phyloP scores from a whole-genome alignment of 805 yeast genomes.

The Spathaspora gorwiae region DNA sequence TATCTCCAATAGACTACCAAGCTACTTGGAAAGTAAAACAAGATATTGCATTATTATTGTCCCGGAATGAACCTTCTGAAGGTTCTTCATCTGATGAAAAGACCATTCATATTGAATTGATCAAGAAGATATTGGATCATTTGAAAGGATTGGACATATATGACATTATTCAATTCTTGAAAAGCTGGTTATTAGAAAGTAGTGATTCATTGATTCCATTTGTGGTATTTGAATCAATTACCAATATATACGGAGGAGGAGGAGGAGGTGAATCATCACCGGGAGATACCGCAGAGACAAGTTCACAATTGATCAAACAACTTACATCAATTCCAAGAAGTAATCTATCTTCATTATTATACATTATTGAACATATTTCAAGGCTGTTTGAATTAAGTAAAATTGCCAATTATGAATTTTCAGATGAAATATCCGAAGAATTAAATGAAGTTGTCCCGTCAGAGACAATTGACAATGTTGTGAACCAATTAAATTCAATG shows the following conservation, averaged over 20 bases:
- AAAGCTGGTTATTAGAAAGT: conserved; percentile 38
- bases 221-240: conserved; percentile 31
- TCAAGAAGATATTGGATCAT: conserved; percentile 13
- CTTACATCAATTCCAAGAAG: conserved; percentile 35
- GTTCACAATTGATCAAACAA: conserved; percentile 13
- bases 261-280: neutral
- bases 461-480: conserved; percentile 2
- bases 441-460: conserved; percentile 6
- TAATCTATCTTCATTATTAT: conserved; percentile 33
- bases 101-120: conserved; percentile 18
- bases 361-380: conserved; percentile 31
- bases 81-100: conserved; percentile 15
- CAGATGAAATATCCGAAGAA: conserved; percentile 19
- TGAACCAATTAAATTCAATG: conserved; percentile 27
- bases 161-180: conserved; percentile 26
- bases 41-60: neutral
- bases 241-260: conserved; percentile 13
- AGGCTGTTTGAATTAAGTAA: conserved; percentile 17
- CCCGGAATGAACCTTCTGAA: neutral
- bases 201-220: conserved; percentile 41
- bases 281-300: conserved; percentile 7
- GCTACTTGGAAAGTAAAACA: conserved; percentile 29
- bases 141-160: conserved; percentile 5
- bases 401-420: conserved; percentile 21
- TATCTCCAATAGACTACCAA: conserved; percentile 15